phyloP scores from a whole-genome alignment of 768 basidiomycete species.

The Rhodotorula babjevae region DNA sequence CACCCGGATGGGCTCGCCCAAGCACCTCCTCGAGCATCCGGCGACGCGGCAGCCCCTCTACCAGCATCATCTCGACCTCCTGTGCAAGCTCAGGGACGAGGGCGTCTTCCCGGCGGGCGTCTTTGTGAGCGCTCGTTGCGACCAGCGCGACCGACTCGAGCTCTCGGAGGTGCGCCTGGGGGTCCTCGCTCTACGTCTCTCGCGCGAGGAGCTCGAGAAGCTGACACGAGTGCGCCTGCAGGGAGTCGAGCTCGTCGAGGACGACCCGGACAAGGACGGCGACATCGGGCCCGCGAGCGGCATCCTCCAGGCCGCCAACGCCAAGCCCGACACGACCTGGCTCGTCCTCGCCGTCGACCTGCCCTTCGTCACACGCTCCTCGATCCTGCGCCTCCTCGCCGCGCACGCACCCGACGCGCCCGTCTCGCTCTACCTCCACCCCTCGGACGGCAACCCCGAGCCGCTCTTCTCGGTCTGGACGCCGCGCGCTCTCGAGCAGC shows the following conservation, averaged over 20 bases:
- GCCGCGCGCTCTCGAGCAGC: slow-evolving; percentile 27
- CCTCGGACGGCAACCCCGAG: slow-evolving; percentile 37
- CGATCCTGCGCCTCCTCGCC: slow-evolving; percentile 22
- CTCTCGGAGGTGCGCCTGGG: slow-evolving; percentile 6
- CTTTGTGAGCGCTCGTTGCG: slow-evolving; percentile 2
- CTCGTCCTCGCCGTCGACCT: slow-evolving; percentile 38
- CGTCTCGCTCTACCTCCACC: slow-evolving; percentile 38
- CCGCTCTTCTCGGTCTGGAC: slow-evolving; percentile 40
- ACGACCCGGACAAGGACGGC: slow-evolving; percentile 10
- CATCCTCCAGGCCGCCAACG: slow-evolving; percentile 26
- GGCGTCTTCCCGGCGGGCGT: slow-evolving; percentile 8
- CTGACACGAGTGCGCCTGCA: background rate
- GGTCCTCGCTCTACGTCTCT: background rate
- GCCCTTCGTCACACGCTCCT: slow-evolving; percentile 23
- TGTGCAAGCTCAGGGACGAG: background rate
- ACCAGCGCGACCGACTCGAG: background rate
- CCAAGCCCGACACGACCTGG: slow-evolving; percentile 10
- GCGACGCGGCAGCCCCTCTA: background rate
- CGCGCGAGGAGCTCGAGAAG: no score
- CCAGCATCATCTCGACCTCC: background rate
- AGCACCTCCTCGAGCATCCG: slow-evolving; percentile 7
- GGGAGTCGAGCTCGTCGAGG: slow-evolving; percentile 1
- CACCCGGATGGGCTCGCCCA: slow-evolving; percentile 1
- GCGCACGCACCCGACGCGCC: slow-evolving; percentile 10
- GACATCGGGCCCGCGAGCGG: slow-evolving; percentile 38